A percentile compares a stretch with the other conserved stretches of the same genome.
phyloP scores from a whole-genome alignment of 2,329 filamentous ascomycete species.

The Fusarium sp. region DNA sequence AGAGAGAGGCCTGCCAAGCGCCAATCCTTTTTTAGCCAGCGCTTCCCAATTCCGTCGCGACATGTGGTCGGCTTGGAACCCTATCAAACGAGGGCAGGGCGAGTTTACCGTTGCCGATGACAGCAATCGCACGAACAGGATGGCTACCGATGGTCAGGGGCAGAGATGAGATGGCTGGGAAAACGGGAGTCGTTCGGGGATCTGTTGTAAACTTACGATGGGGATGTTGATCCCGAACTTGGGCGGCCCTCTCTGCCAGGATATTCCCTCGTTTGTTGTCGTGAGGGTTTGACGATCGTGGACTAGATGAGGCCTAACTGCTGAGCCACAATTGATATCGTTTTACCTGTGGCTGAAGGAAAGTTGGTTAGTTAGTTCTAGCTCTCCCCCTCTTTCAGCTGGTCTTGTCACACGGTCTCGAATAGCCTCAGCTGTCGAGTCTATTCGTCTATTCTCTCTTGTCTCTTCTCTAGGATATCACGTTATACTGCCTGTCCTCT shows the following conservation, averaged over 20 bases:
- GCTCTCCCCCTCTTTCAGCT: slow-evolving; percentile 30
- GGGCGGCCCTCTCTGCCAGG: slow-evolving; percentile 11
- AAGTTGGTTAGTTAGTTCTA: too few species aligned
- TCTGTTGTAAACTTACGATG: slow-evolving; percentile 10
- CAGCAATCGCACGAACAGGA: neutral
- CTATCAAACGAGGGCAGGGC: slow-evolving; percentile 43
- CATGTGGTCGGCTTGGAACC: slow-evolving; percentile 41
- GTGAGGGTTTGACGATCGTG: neutral
- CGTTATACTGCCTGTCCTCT: neutral
- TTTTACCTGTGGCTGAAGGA: slow-evolving; percentile 13
- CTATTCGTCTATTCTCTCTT: slow-evolving; percentile 3
- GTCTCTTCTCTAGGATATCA: neutral
- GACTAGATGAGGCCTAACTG: slow-evolving; percentile 10
- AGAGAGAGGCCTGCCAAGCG: slow-evolving; percentile 16
- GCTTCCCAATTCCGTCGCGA: slow-evolving; percentile 32
- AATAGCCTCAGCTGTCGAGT: slow-evolving; percentile 8
- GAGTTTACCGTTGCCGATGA: neutral
- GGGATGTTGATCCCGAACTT: slow-evolving; percentile 23
- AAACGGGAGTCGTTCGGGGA: neutral
- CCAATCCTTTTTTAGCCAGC: slow-evolving; percentile 19
- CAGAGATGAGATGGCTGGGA: slow-evolving; percentile 28
- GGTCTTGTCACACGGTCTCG: slow-evolving; percentile 25
- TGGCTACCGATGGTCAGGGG: slow-evolving; percentile 10
- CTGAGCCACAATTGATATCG: slow-evolving; percentile 23
- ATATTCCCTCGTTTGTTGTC: slow-evolving; percentile 17